Evolutionary conservation across 345 rosid species (phyloP), one percentile per base, ranked within the genome.

Genomic region (Arabidopsis suecica): DNA sequence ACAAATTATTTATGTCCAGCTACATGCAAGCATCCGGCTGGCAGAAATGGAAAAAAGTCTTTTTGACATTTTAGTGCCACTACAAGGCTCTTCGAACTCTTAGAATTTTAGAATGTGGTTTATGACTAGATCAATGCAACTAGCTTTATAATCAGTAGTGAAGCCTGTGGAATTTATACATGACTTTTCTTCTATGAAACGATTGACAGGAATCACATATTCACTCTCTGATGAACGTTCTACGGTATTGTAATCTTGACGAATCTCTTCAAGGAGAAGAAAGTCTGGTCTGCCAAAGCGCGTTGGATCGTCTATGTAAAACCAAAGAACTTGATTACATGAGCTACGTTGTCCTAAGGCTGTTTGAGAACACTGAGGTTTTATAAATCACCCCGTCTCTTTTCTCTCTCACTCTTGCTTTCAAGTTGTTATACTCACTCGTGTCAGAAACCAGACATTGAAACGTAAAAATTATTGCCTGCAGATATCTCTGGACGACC

Each of bases 271-370:
- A 85, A 78, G 98, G 83, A 60, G 99, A 96, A 87, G 98, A 82
- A 36, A 82, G 99, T 81, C 96, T 96, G 53, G 87, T 96, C 47
- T 88, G 86, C 84, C 78, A 62, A 36, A 80, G 55, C 77, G 99
- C 86, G 60, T 80, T 93, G 91, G 96, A 91, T 72, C 90, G 96
- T 38, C 78, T 96, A 74, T 80, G 75, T 81, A 89, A 86, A 63
- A 93, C 97, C 10, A 89, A 87, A 86, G 99, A 96, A 83, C 98
- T 93, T 78, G 99, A 96, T 84, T 96, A 96, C 85, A 96, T 96
- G 99, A 96, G 99, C 83, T 85, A 93, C 74, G 88, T 96, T 22
- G 96, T 93, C 64, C 73, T 96, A 59, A 86, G 98, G 79, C 86
- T 91, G 89, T 93, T 96, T 56, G 99, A 96, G 87, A 93, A 93